Percentiles rank a stretch among this genome's conserved stretches.
Conservation (phyloP, 2,329 filamentous ascomycete species). For the Fusarium sublunatum region DNA sequence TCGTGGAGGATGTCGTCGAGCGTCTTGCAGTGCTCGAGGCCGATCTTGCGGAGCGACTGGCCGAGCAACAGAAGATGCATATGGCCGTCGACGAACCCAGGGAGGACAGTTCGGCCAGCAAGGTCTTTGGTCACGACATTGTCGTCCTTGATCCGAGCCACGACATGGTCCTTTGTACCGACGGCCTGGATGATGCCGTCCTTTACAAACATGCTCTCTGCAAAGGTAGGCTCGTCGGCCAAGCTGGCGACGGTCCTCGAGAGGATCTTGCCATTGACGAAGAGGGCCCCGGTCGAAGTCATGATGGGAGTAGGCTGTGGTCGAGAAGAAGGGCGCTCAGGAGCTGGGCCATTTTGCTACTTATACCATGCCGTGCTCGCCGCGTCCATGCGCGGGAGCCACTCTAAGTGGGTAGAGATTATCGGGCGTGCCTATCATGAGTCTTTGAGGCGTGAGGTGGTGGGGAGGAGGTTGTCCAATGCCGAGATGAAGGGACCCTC, state of each 20-base stretch:
- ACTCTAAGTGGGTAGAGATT: slow-evolving; percentile 25
- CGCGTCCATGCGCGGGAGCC: slow-evolving; percentile 17
- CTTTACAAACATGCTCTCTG: slow-evolving; percentile 50
- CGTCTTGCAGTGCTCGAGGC: slow-evolving; percentile 60
- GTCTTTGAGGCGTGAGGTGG: slow-evolving; percentile 6
- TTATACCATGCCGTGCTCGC: slow-evolving; percentile 27
- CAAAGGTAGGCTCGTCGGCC: slow-evolving; percentile 45
- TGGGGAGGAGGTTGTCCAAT: slow-evolving; percentile 9
- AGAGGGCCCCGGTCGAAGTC: slow-evolving; percentile 32
- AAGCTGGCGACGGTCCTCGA: slow-evolving; percentile 41
- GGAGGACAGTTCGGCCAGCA: slow-evolving; percentile 56
- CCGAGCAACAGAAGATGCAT: slow-evolving; percentile 67
- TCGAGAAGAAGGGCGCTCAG: neutral
- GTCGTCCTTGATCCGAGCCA: slow-evolving; percentile 33
- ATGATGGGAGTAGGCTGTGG: slow-evolving; percentile 12
- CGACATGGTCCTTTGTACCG: slow-evolving; percentile 46
- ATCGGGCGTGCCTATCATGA: slow-evolving; percentile 30
- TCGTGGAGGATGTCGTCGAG: slow-evolving; percentile 61
- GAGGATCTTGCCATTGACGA: slow-evolving; percentile 48
- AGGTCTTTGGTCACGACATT: slow-evolving; percentile 44
- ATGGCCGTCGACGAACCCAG: slow-evolving; percentile 69
- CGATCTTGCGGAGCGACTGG: slow-evolving; percentile 63
- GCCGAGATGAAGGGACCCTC: neutral
- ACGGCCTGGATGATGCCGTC: slow-evolving; percentile 51
- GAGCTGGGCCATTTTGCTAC: slow-evolving; percentile 6